Base-by-base conservation (phyloP, 2,329 filamentous ascomycete genomes). In the Cladobotryum mycophilum region DNA sequence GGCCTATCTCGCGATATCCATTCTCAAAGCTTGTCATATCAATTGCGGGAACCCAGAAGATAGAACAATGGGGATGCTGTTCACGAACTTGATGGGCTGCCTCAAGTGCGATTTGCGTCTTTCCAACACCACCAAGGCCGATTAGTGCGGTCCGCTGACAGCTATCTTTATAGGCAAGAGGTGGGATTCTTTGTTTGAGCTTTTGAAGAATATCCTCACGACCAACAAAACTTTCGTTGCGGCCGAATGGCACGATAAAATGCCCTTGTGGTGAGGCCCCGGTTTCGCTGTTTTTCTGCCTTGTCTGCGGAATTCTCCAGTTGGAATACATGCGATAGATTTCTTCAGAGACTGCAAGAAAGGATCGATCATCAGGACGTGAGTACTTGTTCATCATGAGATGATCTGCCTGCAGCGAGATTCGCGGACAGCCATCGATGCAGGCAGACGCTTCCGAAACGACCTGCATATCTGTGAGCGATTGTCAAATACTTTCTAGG, bases 1-100 rank as follows among this genome's bases (percentile, higher is more conserved):
- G 47, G 3, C 62, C 70, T 25, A 71, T 69, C 0, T 63, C 49
- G 8, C 33, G 56, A 47, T 70, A 74, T 9, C 64, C 64, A 34
- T 67, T 60, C 30, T 70, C 62, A 25, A 73, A 65, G 14, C 30
- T 62, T 1, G 56, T 55, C 2, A 37, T 30, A 53, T 60, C 58
- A 3, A 62, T 46, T 3, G 61, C 63, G 1, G 65, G 62, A 4
- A 74, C 63, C 70, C 69, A 75, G 55, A 74, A 70, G n/a, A 75
- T 53, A 0, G 64, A 70, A 52, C 61, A 68, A n/a, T 65, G 54
- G 0, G 58, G 58, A 35, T 61, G 43, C 6, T 48, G 45, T 1
- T 64, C 46, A 3, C 51, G 59, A 3, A 67, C 11, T 1, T 57
- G 59, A 50, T 61, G 69, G 15, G 61, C 63, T 12, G 60, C 54